Conservation (phyloP, 345 rosid species). For the Salix caprea region DNA sequence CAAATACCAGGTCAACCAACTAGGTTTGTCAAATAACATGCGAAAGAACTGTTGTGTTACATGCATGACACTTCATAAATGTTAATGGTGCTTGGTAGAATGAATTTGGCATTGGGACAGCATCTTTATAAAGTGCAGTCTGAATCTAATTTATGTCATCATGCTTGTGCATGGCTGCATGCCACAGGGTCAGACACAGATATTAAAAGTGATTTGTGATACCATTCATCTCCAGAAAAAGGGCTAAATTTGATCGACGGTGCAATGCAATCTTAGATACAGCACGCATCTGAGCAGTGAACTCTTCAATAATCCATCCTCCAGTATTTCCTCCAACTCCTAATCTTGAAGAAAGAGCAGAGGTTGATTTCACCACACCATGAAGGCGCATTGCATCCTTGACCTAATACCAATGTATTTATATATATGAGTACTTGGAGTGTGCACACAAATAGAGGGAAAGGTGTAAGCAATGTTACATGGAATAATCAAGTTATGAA, state of each 20-base stretch:
- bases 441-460: background rate
- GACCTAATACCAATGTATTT: constrained; percentile 34
- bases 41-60: too few relatives aligned
- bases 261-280: constrained; percentile 94
- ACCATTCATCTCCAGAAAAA: constrained; percentile 80
- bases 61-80: too few relatives aligned
- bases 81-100: too few relatives aligned
- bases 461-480: background rate
- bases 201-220: background rate
- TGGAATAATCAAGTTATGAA: background rate
- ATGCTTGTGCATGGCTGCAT: too few relatives aligned
- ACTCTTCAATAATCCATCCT: constrained; percentile 86
- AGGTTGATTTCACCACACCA: constrained; percentile 85
- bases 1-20: too few relatives aligned
- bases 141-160: too few relatives aligned
- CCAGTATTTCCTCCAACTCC: constrained; percentile 69
- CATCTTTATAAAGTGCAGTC: too few relatives aligned
- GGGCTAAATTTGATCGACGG: constrained; percentile 76
- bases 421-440: background rate
- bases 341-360: constrained; percentile 65
- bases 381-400: constrained; percentile 92
- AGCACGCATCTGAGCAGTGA: constrained; percentile 91
- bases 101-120: too few relatives aligned
- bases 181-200: too few relatives aligned
- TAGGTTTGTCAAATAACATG: too few relatives aligned